phyloP scores from a whole-genome alignment of 257 asterid species.

The Solanum chaucha region DNA sequence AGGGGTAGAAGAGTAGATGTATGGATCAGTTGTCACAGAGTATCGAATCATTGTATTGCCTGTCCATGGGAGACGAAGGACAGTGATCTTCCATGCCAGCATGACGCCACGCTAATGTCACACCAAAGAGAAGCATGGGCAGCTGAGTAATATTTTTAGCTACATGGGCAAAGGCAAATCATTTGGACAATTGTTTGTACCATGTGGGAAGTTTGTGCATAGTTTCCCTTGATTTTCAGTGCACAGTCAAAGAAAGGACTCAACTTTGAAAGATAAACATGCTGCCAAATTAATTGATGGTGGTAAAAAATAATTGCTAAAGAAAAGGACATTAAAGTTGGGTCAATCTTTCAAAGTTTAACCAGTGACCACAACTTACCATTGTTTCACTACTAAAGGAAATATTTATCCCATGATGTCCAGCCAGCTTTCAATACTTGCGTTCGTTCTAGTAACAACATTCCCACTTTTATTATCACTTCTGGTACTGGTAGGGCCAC shows the following conservation, averaged over 20 bases:
- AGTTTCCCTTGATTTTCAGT: background rate
- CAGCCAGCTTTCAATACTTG: background rate
- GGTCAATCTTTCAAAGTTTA: background rate
- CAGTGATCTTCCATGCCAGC: background rate
- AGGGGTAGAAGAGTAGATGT: too few relatives aligned
- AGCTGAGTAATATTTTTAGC: background rate
- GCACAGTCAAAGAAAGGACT: background rate
- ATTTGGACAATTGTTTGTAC: background rate
- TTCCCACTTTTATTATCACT: background rate
- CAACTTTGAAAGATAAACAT: background rate
- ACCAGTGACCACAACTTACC: background rate
- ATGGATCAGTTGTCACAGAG: too few relatives aligned
- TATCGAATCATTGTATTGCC: too few relatives aligned
- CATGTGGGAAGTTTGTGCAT: background rate
- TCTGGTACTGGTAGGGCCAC: background rate
- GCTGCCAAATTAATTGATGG: background rate
- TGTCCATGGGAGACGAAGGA: background rate
- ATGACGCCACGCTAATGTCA: background rate
- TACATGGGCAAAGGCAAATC: background rate
- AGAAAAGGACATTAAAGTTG: background rate
- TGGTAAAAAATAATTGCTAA: background rate
- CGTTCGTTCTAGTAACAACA: background rate
- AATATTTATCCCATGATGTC: accelerated
- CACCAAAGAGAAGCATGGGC: background rate
- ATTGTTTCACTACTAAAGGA: background rate